phyloP scores from a whole-genome alignment of 2,329 filamentous ascomycete species.

The Thielaviopsis punctulata region DNA sequence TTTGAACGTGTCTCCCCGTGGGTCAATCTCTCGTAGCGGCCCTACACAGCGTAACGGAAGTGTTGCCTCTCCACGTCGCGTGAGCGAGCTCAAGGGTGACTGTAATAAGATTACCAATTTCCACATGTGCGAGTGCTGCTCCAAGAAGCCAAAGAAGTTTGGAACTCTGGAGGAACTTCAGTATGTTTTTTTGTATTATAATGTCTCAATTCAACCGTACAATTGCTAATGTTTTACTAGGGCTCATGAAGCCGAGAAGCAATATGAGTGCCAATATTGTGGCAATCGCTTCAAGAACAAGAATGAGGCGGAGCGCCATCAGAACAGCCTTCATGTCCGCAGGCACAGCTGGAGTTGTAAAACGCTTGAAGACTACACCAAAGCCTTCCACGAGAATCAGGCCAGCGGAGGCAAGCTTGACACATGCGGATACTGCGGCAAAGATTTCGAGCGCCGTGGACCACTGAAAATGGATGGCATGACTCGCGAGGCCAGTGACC shows the following conservation, averaged over 20 bases:
- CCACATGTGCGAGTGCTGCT: slow-evolving; percentile 79
- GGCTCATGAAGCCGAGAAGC: slow-evolving; percentile 82
- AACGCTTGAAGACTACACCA: slow-evolving; percentile 57
- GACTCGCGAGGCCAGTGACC: slow-evolving; percentile 42
- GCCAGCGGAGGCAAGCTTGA: slow-evolving; percentile 51
- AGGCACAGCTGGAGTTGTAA: slow-evolving; percentile 96
- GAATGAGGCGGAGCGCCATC: slow-evolving; percentile 90
- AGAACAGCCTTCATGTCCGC: slow-evolving; percentile 83
- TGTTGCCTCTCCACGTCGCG: slow-evolving; percentile 32
- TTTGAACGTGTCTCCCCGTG: slow-evolving; percentile 31
- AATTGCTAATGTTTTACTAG: slow-evolving; percentile 29
- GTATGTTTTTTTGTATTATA: slow-evolving; percentile 33
- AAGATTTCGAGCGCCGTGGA: slow-evolving; percentile 51
- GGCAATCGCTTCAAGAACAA: slow-evolving; percentile 97
- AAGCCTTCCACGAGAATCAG: slow-evolving; percentile 73
- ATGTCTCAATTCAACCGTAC: neutral
- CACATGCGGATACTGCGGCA: slow-evolving; percentile 85
- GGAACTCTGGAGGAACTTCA: slow-evolving; percentile 67
- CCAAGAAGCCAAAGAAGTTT: slow-evolving; percentile 94
- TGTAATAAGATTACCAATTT: slow-evolving; percentile 35
- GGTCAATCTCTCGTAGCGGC: slow-evolving; percentile 24
- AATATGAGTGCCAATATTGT: slow-evolving; percentile 86
- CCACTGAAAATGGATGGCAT: slow-evolving; percentile 20
- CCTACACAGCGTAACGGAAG: slow-evolving; percentile 31
- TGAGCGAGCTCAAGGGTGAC: slow-evolving; percentile 31